Evolutionary conservation across 345 rosid genomes (phyloP).

Genomic region (Dimocarpus longan): DNA sequence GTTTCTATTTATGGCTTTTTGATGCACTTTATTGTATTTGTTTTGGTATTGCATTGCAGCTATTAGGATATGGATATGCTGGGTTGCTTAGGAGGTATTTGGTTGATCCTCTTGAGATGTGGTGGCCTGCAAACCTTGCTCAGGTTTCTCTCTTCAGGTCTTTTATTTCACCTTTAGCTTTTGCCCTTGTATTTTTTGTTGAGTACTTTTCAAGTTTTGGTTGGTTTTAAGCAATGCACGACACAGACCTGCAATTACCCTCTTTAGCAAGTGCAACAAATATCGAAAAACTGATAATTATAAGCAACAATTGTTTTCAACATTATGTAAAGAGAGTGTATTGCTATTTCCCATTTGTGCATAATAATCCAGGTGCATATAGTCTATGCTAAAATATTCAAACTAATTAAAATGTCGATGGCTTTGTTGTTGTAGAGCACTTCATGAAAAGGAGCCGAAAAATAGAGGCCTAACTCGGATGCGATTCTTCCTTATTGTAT

Average conservation of each 20-base stretch:
- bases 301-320: too few relatives aligned
- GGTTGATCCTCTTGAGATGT: constrained; percentile 98
- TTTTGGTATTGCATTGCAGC: constrained; percentile 32
- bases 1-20: neutral
- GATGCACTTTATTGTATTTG: neutral
- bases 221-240: too few relatives aligned
- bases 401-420: neutral
- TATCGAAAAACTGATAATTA: too few relatives aligned
- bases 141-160: constrained; percentile 98
- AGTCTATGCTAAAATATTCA: neutral
- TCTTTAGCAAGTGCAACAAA: neutral
- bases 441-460: constrained; percentile 78
- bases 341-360: neutral
- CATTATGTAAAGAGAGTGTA: neutral
- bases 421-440: constrained; percentile 59
- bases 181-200: neutral
- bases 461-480: constrained; percentile 67
- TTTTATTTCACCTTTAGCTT: constrained; percentile 7
- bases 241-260: too few relatives aligned
- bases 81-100: constrained; percentile 92
- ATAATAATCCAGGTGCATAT: constrained; percentile 17
- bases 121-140: constrained; percentile 99
- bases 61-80: constrained; percentile 99
- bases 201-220: neutral
- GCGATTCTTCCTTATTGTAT: constrained; percentile 68